Evolutionary conservation across 768 basidiomycete species (phyloP), one percentile per base, ranked within the genome.

Genomic region (Russula dissimulans): DNA sequence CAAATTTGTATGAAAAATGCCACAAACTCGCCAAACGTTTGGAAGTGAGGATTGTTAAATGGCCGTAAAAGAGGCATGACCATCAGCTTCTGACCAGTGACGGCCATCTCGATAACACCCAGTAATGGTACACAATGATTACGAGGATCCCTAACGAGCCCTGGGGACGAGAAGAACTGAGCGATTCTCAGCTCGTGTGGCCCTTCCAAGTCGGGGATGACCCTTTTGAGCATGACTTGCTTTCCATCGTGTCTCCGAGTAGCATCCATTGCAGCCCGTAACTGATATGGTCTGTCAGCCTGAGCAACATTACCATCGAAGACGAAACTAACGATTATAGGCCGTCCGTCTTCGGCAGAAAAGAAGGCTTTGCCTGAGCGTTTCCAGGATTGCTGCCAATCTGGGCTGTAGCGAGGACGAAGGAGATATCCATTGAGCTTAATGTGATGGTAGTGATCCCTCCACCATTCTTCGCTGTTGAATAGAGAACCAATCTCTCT

Each of bases 151-250:
- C 2, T 41, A 14, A 26, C 12, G 11, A 14, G 6, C 12, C 26
- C 38, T 0, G 4, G 18, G 1, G 56, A 42, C 8, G 11, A 71
- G 54, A 67, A 68, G 12, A 66, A 69, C 67, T 61, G 47, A 0
- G 56, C 63, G 38, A 78, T 74, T 1, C 69, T 62, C 11, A 69
- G 54, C 41, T 79, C 77, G 0, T 68, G 14, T 0, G 56, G 41
- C 7, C 41, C 48, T 22, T 48, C 41, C 3, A 43, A 26, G 2
- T 43, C 44, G 0, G 11, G 32, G 5, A 46, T 11, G 1, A 73
- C 32, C 17, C 60, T 36, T 54, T 77, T 78, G 32, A 79, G 57
- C 0, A 53, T 34, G 14, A 78, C 71, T 9, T 34, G 66, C 1
- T 53, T 38, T 5, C 69, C 69, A 56, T 77, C 74, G 8, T 42